phyloP scores from a whole-genome alignment of 805 yeast species.

The Phaffomyces opuntiae region DNA sequence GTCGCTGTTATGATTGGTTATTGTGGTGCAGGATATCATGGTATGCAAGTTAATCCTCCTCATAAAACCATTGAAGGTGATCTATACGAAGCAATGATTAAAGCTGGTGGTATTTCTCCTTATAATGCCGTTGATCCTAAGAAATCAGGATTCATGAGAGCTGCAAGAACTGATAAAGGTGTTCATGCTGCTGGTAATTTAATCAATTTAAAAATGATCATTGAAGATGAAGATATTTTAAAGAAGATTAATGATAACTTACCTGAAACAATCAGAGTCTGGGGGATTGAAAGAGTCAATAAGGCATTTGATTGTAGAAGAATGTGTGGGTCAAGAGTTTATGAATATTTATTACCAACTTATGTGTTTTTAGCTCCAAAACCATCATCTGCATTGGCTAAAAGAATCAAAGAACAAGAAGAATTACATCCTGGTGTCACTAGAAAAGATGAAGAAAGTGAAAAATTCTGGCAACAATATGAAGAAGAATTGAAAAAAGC shows the following conservation, averaged over 20 bases:
- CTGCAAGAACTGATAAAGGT: constrained; percentile 90
- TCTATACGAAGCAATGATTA: constrained; percentile 71
- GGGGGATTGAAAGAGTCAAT: constrained; percentile 89
- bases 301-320: constrained; percentile 91
- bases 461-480: constrained; percentile 61
- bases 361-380: constrained; percentile 89
- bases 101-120: constrained; percentile 81
- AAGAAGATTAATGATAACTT: constrained; percentile 64
- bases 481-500: constrained; percentile 30
- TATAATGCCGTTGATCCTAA: constrained; percentile 86
- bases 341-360: constrained; percentile 90
- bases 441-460: constrained; percentile 61
- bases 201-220: constrained; percentile 72
- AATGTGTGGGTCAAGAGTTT: constrained; percentile 92
- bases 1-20: constrained; percentile 90
- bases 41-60: constrained; percentile 91
- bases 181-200: constrained; percentile 97
- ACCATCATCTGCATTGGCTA: constrained; percentile 60
- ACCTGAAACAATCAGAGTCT: constrained; percentile 83
- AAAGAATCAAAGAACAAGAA: constrained; percentile 48
- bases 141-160: constrained; percentile 80
- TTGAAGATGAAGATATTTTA: constrained; percentile 67
- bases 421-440: constrained; percentile 50
- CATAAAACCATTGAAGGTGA: constrained; percentile 88
- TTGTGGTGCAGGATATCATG: constrained; percentile 95